phyloP scores from a whole-genome alignment of 2,329 filamentous ascomycete species.

The Fonsecaea nubica region DNA sequence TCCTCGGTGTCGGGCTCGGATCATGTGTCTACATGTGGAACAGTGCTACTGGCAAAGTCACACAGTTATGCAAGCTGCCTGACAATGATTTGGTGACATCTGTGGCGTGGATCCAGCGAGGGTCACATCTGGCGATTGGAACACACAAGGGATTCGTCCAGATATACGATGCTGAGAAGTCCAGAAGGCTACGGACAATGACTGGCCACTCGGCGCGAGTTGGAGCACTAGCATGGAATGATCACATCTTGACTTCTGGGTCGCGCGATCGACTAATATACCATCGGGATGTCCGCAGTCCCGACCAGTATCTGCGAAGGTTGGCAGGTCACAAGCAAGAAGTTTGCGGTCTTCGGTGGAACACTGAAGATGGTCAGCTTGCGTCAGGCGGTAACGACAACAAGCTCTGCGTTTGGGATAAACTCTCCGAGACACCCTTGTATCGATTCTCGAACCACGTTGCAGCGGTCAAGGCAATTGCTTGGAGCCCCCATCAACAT shows the following conservation, averaged over 20 bases:
- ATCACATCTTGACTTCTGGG: constrained; percentile 94
- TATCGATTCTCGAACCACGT: constrained; percentile 96
- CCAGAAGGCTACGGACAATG: constrained; percentile 89
- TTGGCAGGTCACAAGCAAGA: constrained; percentile 96
- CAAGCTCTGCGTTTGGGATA: constrained; percentile 98
- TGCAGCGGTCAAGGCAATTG: constrained; percentile 95
- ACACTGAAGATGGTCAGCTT: constrained; percentile 91
- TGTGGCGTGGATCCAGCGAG: constrained; percentile 97
- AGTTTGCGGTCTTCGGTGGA: constrained; percentile 96
- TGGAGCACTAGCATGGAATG: constrained; percentile 95
- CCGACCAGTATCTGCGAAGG: constrained; percentile 86
- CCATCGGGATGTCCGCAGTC: constrained; percentile 91
- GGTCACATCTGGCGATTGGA: constrained; percentile 92
- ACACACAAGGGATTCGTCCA: constrained; percentile 94
- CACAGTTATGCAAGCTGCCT: constrained; percentile 88
- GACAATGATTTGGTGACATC: constrained; percentile 90
- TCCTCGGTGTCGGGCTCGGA: constrained; percentile 88
- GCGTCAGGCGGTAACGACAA: constrained; percentile 98
- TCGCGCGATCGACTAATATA: constrained; percentile 93
- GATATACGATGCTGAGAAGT: constrained; percentile 94
- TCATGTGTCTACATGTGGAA: constrained; percentile 99
- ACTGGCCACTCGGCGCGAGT: constrained; percentile 93
- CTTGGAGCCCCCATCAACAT: constrained; percentile 96
- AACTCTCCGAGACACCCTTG: constrained; percentile 85
- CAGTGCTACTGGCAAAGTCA: constrained; percentile 85